These are phyloP conservation scores for Candida gigantensis DNA, from an alignment of 1,139 yeast species.

Conservation along the genomic window DNA sequence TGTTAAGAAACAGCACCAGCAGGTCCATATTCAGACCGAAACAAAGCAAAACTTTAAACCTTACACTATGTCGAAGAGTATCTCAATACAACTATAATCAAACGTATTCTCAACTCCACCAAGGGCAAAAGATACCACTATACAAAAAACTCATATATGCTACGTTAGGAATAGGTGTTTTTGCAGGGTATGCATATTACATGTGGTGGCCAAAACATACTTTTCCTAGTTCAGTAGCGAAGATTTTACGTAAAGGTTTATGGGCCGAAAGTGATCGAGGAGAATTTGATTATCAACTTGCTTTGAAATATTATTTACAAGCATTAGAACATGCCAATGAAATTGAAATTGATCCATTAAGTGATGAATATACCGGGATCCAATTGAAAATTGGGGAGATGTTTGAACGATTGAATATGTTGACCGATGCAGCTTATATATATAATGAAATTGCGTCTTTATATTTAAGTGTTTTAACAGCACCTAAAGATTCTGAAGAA, in stretches of 20 bases:
- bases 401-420: slow-evolving; percentile 67
- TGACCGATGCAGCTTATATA: slow-evolving; percentile 61
- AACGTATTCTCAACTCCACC: slow-evolving; percentile 11
- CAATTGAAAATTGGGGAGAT: slow-evolving; percentile 85
- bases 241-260: slow-evolving; percentile 66
- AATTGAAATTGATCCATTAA: slow-evolving; percentile 50
- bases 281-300: slow-evolving; percentile 61
- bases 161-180: slow-evolving; percentile 29
- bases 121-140: slow-evolving; percentile 19
- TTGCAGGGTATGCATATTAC: slow-evolving; percentile 47
- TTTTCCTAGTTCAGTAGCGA: slow-evolving; percentile 61
- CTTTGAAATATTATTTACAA: slow-evolving; percentile 66
- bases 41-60: too few relatives aligned
- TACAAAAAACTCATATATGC: slow-evolving; percentile 21
- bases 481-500: slow-evolving; percentile 24
- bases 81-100: slow-evolving; percentile 10
- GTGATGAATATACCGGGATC: slow-evolving; percentile 64
- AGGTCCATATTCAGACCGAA: slow-evolving; percentile 2
- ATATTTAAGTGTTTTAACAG: slow-evolving; percentile 59
- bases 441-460: slow-evolving; percentile 68
- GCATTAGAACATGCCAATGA: slow-evolving; percentile 48
- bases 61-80: background rate
- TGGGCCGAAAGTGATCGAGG: slow-evolving; percentile 83
- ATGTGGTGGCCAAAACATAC: slow-evolving; percentile 63
- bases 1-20: slow-evolving; percentile 1